Evolutionary conservation across 2,329 filamentous ascomycete genomes (phyloP), one percentile per base, ranked within the genome.

Genomic region (Cladophialophora yegresii): DNA sequence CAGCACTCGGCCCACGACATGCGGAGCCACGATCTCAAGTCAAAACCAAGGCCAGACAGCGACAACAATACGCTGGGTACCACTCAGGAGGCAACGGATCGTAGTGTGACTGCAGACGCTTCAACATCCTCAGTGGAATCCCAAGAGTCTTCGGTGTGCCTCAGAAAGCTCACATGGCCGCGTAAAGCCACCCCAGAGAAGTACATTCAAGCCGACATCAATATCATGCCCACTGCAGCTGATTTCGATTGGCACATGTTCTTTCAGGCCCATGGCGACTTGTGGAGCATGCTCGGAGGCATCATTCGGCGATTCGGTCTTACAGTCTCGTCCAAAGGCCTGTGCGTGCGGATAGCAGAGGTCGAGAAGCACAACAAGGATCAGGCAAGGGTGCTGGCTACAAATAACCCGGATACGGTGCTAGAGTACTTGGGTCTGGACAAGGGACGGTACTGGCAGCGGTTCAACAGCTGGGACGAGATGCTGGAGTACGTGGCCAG

Each of bases 191-290:
- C 16, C 16, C 20, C 30, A 28, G 28, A 45, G 16, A 61, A 58
- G 12, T 84, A 81, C 71, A 82, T 91, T 4, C 91, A 95, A 70
- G 80, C 93, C 28, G 91, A 95, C 72, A 74, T 93, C 1, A 81
- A 84, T 32, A 73, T 88, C 26, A 86, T 82, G 62, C 70, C 71
- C 1, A 77, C 75, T 1, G 67, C 76, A 0, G 72, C 77, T 13
- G 70, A 75, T 59, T 81, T 84, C 67, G 78, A 81, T 32, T 93
- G 90, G 89, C 80, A 82, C 43, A 75, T 85, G 3, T 92, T 92
- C 76, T 85, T 85, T 69, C 81, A 88, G 45, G 83, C 85, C 0
- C 90, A 93, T 70, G 88, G 89, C n/a, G 90, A 93, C 70, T 71
- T 86, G 1, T 87, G 87, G 82, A 89, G 85, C 64, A 81, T 87